Evolutionary conservation across 208 protist species (phyloP).

Genomic region (Crithidia bombi): DNA sequence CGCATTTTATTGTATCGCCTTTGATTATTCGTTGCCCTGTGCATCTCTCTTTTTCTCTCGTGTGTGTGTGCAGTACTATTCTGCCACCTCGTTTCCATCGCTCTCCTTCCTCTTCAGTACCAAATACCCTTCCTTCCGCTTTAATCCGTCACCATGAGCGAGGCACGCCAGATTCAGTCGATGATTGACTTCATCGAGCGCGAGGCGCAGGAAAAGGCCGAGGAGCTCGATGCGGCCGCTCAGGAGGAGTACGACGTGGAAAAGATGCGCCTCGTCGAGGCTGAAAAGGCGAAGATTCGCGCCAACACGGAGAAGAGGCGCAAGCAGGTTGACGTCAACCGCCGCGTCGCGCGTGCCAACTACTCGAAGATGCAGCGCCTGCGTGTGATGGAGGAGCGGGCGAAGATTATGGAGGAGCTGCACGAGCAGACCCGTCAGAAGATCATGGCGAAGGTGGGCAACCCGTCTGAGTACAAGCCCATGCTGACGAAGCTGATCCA

Average conservation of each 20-base stretch:
- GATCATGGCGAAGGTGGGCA: slow-evolving; percentile 55
- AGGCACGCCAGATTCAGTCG: slow-evolving; percentile 91
- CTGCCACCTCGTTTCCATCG: background rate
- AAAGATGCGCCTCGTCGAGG: slow-evolving; percentile 89
- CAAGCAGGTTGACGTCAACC: slow-evolving; percentile 86
- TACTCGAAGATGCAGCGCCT: slow-evolving; percentile 84
- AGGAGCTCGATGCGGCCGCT: slow-evolving; percentile 87
- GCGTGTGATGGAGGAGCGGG: slow-evolving; percentile 83
- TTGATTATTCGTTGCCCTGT: background rate
- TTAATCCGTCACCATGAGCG: slow-evolving; percentile 67
- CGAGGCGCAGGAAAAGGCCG: slow-evolving; percentile 91
- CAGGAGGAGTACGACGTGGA: slow-evolving; percentile 92
- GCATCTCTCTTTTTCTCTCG: background rate
- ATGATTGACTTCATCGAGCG: slow-evolving; percentile 95
- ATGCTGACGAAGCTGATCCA: slow-evolving; percentile 71
- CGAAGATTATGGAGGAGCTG: slow-evolving; percentile 78
- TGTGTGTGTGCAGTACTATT: background rate
- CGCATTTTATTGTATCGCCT: background rate
- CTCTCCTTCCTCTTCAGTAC: background rate
- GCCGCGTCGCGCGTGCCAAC: slow-evolving; percentile 84
- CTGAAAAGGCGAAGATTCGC: slow-evolving; percentile 86
- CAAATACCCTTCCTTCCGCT: background rate
- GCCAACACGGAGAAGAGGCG: slow-evolving; percentile 74
- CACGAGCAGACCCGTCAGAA: slow-evolving; percentile 71
- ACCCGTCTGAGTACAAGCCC: slow-evolving; percentile 65